Evolutionary conservation across 1,284 basidiomycete species (phyloP), one percentile per base, ranked within the genome.

Genomic region (Rhodotorula glutinis): DNA sequence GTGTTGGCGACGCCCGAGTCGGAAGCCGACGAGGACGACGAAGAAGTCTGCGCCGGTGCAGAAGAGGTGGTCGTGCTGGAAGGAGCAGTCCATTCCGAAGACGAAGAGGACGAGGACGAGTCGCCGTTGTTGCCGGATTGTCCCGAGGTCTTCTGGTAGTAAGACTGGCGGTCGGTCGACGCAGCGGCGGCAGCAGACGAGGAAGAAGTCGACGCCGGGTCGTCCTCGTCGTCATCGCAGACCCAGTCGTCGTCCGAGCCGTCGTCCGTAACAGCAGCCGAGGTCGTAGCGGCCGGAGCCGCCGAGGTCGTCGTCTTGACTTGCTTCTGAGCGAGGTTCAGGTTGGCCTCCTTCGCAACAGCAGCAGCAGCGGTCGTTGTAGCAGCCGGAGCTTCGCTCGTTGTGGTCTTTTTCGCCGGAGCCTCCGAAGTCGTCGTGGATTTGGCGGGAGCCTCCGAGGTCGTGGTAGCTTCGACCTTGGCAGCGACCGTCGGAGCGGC

Each of bases 141-240:
- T 8, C 27, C 2, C 27, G 27, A 44, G 14, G 43, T 16, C 17
- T 44, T 4, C 17, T 44, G 17, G 47, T 41, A 25, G 49, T 41
- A 10, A 33, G 40, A 41, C 51, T 53, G 27, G 16, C 56, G 41
- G 19, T 49, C n/a, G n/a, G 44, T 38, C 21, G 64, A 57, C 14
- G 53, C 21, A 46, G 56, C 41, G n/a, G 53, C 53, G 8, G 63
- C 57, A 40, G 57, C 53, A 56, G 61, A 53, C 25, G 29, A 11
- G 25, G 40, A 44, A 44, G 29, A 11, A 16, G 40, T 29, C 40
- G 54, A 5, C 3, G n/a, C n/a, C n/a, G 10, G 4, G 21, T 70
- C 69, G 2, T 57, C 68, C 19, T 65, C 69, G 14, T 64, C 60
- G 27, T 71, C n/a, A n/a, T n/a, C 69, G 57, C 69, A 69, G 14